Evolutionary conservation across 208 protist species (phyloP).

Genomic region (Leishmania braziliensis): DNA sequence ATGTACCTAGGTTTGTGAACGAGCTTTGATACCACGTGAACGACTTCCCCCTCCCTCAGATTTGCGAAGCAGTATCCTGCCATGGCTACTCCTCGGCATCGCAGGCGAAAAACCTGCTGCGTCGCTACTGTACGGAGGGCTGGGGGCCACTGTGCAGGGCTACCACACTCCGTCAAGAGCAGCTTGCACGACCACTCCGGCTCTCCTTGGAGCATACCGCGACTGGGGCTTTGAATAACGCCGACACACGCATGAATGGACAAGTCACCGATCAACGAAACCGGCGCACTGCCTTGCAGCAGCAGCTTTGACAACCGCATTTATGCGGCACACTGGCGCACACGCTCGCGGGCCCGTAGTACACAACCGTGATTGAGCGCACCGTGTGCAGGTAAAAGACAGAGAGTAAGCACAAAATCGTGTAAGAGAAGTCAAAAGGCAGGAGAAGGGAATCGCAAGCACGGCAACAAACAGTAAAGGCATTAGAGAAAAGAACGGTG

Average conservation of each 20-base stretch:
- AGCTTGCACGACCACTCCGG: conserved; percentile 78
- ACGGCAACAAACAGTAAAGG: neutral
- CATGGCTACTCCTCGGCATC: conserved; percentile 60
- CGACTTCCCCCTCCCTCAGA: conserved; percentile 62
- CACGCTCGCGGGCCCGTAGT: neutral
- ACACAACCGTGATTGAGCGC: neutral
- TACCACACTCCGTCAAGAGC: conserved; percentile 69
- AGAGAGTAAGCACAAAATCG: conserved; percentile 11
- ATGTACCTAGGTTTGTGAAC: conserved; percentile 77
- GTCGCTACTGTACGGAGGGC: conserved; percentile 5
- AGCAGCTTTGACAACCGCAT: conserved; percentile 3
- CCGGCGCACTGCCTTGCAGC: neutral
- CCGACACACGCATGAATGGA: conserved; percentile 72
- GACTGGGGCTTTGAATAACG: conserved; percentile 69
- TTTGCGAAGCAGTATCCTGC: conserved; percentile 57
- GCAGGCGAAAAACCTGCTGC: conserved; percentile 46
- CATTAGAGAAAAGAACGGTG: neutral
- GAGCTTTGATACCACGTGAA: conserved; percentile 83
- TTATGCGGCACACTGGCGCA: neutral
- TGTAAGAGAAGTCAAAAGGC: neutral
- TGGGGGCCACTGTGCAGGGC: conserved; percentile 31
- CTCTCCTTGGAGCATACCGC: conserved; percentile 62
- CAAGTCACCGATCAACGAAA: conserved; percentile 27
- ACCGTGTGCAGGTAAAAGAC: conserved; percentile 7
- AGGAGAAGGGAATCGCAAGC: neutral